phyloP scores from a whole-genome alignment of 1,284 basidiomycete species.

The Cryptococcus sp. region DNA sequence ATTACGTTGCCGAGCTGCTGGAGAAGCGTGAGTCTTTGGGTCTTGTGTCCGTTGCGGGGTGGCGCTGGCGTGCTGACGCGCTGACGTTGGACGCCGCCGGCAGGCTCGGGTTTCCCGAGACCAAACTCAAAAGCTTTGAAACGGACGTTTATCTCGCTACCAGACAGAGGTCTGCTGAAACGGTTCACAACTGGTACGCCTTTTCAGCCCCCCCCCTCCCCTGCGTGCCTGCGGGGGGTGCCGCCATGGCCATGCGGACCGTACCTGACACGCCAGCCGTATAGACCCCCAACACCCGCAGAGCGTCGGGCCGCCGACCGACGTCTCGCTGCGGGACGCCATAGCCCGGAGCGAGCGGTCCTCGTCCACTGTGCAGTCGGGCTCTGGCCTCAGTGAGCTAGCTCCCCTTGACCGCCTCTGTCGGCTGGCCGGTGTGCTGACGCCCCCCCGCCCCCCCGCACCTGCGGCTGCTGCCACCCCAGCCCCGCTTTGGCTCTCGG shows the following conservation, averaged over 20 bases:
- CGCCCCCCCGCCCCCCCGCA: neutral
- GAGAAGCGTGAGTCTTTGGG: constrained; percentile 37
- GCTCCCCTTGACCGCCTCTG: neutral
- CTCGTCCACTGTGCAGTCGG: constrained; percentile 14
- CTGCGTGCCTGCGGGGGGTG: neutral
- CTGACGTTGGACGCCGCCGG: too few relatives aligned
- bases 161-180: constrained; percentile 48
- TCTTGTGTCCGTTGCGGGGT: neutral
- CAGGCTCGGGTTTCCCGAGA: constrained; percentile 32
- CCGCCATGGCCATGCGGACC: neutral
- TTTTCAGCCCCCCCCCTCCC: neutral
- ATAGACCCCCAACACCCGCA: constrained; percentile 44
- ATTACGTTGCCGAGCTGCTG: constrained; percentile 41
- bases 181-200: constrained; percentile 43
- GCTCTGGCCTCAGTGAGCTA: constrained; percentile 26
- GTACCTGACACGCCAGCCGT: neutral
- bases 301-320: constrained; percentile 48
- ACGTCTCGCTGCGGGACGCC: constrained; percentile 47
- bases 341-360: constrained; percentile 37
- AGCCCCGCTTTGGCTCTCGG: constrained; percentile 41
- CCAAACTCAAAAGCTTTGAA: constrained; percentile 22
- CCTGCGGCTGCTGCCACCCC: too few relatives aligned
- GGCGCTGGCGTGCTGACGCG: neutral
- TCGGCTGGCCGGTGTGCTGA: too few relatives aligned
- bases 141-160: constrained; percentile 50